Conservation (phyloP, 768 basidiomycete species). For the Tylopilus sp. region DNA sequence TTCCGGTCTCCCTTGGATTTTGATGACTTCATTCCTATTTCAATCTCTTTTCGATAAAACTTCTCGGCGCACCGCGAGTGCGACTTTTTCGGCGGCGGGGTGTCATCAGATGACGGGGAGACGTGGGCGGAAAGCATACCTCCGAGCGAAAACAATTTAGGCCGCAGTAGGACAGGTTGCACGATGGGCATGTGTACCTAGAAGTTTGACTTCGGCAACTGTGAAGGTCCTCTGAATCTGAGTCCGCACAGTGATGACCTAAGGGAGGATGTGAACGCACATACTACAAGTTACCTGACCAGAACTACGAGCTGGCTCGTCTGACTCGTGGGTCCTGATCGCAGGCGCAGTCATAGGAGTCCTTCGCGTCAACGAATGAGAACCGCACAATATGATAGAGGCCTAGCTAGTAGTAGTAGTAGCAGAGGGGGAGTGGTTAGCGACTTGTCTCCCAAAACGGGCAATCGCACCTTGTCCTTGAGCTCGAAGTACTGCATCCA, state of each 20-base stretch:
- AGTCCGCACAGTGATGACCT: neutral
- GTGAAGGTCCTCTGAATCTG: conserved; percentile 1
- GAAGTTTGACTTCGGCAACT: conserved; percentile 77
- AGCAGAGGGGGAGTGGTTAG: no score
- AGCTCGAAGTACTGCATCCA: neutral
- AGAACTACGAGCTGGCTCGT: conserved; percentile 2
- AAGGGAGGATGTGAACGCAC: conserved; percentile 32
- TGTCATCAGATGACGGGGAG: neutral
- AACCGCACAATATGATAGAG: no score
- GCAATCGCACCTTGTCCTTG: neutral
- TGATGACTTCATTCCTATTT: conserved; percentile 58
- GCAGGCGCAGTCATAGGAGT: conserved; percentile 10
- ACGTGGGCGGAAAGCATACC: conserved; percentile 37
- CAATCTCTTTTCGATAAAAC: conserved; percentile 77
- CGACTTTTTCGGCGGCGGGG: conserved; percentile 33
- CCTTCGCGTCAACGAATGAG: no score
- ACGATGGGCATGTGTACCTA: conserved; percentile 78
- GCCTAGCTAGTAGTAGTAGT: no score
- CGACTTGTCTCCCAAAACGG: conserved; percentile 6
- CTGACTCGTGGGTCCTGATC: conserved; percentile 17
- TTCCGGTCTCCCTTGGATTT: conserved; percentile 54
- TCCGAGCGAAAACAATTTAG: conserved; percentile 73
- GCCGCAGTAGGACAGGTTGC: conserved; percentile 81
- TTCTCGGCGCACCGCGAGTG: conserved; percentile 77
- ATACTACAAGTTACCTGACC: conserved; percentile 38